phyloP scores from a whole-genome alignment of 1,139 yeast genomes.

The Protomyces arabidopsidicola region DNA sequence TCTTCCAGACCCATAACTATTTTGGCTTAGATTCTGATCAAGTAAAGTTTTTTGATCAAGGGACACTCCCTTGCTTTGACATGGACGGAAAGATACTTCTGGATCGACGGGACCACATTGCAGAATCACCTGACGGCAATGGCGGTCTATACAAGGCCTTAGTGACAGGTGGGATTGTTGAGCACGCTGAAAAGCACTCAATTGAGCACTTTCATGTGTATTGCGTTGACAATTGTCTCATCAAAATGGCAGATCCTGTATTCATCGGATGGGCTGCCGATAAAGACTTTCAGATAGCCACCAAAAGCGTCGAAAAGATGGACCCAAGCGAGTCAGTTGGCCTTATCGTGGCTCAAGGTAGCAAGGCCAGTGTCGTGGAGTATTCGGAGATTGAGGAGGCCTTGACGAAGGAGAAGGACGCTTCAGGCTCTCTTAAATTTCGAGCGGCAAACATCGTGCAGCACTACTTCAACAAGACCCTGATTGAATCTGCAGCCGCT shows the following conservation, averaged over 20 bases:
- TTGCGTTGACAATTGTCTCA: slow-evolving; percentile 91
- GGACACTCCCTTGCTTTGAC: slow-evolving; percentile 86
- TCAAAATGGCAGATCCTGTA: slow-evolving; percentile 89
- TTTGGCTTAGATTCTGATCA: slow-evolving; percentile 65
- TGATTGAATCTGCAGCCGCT: slow-evolving; percentile 55
- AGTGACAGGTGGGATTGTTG: slow-evolving; percentile 56
- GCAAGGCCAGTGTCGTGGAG: slow-evolving; percentile 86
- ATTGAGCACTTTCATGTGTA: slow-evolving; percentile 91
- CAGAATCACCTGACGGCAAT: slow-evolving; percentile 95
- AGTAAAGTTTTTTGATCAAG: slow-evolving; percentile 83
- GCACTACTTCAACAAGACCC: slow-evolving; percentile 82
- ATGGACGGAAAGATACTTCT: slow-evolving; percentile 68
- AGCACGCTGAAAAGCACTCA: slow-evolving; percentile 63
- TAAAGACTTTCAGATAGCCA: slow-evolving; percentile 65
- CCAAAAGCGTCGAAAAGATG: slow-evolving; percentile 92
- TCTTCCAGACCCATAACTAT: slow-evolving; percentile 55
- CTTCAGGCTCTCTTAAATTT: slow-evolving; percentile 51
- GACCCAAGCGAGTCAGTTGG: slow-evolving; percentile 88
- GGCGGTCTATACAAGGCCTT: slow-evolving; percentile 94
- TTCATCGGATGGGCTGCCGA: slow-evolving; percentile 81
- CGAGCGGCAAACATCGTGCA: slow-evolving; percentile 97
- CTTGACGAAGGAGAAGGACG: slow-evolving; percentile 47
- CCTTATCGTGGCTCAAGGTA: slow-evolving; percentile 62
- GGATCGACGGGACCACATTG: slow-evolving; percentile 52
- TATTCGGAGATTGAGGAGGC: slow-evolving; percentile 82